phyloP scores from a whole-genome alignment of 2,329 filamentous ascomycete genomes.

The Botrytis aclada region DNA sequence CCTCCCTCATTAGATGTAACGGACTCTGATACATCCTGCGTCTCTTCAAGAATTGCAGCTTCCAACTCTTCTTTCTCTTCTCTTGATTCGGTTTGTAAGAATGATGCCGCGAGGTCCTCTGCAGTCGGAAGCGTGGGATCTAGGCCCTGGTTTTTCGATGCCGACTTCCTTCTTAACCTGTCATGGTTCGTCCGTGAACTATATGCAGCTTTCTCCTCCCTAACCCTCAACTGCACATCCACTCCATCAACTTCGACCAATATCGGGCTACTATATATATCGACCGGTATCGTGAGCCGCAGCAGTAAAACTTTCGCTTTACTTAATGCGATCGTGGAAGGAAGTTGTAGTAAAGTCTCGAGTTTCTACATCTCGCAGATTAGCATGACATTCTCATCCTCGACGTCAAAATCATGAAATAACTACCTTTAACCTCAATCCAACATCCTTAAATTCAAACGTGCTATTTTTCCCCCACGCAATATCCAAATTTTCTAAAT shows the following conservation, averaged over 20 bases:
- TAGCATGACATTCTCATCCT: constrained; percentile 23
- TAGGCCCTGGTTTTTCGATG: constrained; percentile 19
- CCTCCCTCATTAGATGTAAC: constrained; percentile 59
- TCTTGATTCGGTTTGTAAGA: constrained; percentile 67
- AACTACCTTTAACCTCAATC: constrained; percentile 71
- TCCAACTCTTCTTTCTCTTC: constrained; percentile 66
- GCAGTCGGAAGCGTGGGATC: constrained; percentile 59
- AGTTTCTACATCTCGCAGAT: constrained; percentile 62
- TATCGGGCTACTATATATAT: constrained; percentile 84
- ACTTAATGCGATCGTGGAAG: constrained; percentile 65
- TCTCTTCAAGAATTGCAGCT: constrained; percentile 62
- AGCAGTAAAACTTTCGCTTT: constrained; percentile 74
- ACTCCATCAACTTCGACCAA: constrained; percentile 78
- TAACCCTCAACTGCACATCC: constrained; percentile 62
- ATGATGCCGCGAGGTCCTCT: constrained; percentile 72
- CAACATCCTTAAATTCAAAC: constrained; percentile 84
- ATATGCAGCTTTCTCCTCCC: constrained; percentile 32
- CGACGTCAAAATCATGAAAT: constrained; percentile 1
- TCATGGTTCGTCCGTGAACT: constrained; percentile 36
- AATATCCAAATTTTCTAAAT: constrained; percentile 82
- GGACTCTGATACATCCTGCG: constrained; percentile 60
- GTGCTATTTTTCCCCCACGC: constrained; percentile 77
- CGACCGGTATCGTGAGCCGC: constrained; percentile 79
- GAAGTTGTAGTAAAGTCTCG: constrained; percentile 69
- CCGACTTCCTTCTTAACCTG: constrained; percentile 36